Percentiles rank a stretch among this genome's conserved stretches.
Evolutionary conservation across 2,329 filamentous ascomycete genomes (phyloP).

Genomic region (Colletotrichum acutatum): DNA sequence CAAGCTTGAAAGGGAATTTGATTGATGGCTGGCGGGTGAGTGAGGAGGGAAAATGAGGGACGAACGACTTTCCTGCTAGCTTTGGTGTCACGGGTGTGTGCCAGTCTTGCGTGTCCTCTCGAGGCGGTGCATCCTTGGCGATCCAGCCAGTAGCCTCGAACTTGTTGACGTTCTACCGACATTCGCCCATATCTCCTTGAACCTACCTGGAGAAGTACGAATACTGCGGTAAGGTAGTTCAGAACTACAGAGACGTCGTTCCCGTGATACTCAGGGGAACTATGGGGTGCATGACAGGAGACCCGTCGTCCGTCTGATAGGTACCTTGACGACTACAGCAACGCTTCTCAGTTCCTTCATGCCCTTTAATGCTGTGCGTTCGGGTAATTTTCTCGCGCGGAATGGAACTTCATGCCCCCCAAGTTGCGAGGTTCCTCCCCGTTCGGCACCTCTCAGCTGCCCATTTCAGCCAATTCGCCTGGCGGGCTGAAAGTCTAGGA

Average conservation of each 20-base stretch:
- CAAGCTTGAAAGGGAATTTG: slow-evolving; percentile 15
- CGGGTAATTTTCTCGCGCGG: not conserved
- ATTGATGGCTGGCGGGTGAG: not conserved
- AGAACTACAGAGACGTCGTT: not conserved
- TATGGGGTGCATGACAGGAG: not conserved
- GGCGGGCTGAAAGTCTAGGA: slow-evolving; percentile 15
- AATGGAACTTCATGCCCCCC: not conserved
- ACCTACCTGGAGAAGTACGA: no score
- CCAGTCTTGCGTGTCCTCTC: slow-evolving; percentile 28
- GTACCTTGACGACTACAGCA: slow-evolving; percentile 13
- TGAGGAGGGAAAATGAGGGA: slow-evolving; percentile 15
- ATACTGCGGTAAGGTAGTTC: no score
- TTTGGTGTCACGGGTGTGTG: slow-evolving; percentile 1
- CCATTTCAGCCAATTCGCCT: not conserved
- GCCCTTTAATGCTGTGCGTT: slow-evolving; percentile 4
- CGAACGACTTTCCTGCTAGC: slow-evolving; percentile 17
- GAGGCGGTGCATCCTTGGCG: slow-evolving; percentile 35
- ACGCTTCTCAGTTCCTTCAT: not conserved
- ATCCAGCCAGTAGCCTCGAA: not conserved
- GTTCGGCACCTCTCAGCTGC: not conserved
- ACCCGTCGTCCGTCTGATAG: slow-evolving; percentile 18
- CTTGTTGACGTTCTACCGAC: not conserved
- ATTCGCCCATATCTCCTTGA: not conserved
- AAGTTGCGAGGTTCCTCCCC: not conserved
- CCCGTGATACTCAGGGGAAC: not conserved